These are phyloP conservation scores for Picochlorum sp. DNA, from an alignment of 139 green algal genomes.

Conservation along the genomic window DNA sequence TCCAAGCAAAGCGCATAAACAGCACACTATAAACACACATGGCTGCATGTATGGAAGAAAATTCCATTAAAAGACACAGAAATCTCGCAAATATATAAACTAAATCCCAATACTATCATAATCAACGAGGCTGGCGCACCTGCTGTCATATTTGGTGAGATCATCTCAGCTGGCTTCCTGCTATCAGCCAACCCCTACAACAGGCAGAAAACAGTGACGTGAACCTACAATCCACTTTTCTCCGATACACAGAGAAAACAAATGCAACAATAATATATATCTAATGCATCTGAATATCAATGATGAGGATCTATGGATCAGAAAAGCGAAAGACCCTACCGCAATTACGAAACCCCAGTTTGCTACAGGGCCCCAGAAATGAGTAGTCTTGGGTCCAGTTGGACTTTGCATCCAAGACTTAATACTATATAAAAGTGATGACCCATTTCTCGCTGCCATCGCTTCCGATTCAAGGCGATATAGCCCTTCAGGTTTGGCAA, in stretches of 20 bases:
- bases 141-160: conserved; percentile 63
- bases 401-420: conserved; percentile 9
- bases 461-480: too few species aligned
- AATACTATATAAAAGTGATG: background rate
- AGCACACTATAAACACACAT: conserved; percentile 64
- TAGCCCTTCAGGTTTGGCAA: too few species aligned
- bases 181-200: conserved; percentile 50
- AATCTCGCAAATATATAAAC: too few species aligned
- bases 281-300: too few species aligned
- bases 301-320: background rate
- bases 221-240: background rate
- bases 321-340: conserved; percentile 36
- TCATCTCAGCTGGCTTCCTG: conserved; percentile 49
- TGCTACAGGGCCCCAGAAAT: conserved; percentile 37
- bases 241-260: background rate
- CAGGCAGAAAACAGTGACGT: background rate
- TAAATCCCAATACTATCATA: background rate
- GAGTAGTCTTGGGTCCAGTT: conserved; percentile 26
- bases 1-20: conserved; percentile 76
- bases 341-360: conserved; percentile 76
- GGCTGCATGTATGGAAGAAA: conserved; percentile 19
- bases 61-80: background rate
- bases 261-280: too few species aligned
- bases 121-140: too few species aligned
- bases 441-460: conserved; percentile 12